Percentiles rank a stretch among this genome's conserved stretches.
phyloP scores from a whole-genome alignment of 2,329 filamentous ascomycete genomes.

The Apiospora saccharicola region DNA sequence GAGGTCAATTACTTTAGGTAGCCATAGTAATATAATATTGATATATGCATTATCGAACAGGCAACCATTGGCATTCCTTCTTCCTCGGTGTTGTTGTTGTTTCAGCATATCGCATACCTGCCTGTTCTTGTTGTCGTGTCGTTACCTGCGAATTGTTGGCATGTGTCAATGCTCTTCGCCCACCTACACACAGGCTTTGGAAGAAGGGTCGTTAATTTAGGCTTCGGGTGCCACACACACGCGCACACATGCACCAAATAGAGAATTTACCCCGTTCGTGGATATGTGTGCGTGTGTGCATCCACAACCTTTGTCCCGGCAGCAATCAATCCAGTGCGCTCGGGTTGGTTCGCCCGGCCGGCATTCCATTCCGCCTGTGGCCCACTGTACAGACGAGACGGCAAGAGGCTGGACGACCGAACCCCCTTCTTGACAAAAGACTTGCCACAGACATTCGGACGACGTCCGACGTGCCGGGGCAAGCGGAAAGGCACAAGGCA shows the following conservation, averaged over 20 bases:
- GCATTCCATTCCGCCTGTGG: background rate
- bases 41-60: no score
- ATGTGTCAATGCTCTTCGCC: background rate
- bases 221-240: background rate
- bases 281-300: background rate
- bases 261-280: background rate
- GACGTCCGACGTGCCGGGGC: background rate
- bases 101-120: background rate
- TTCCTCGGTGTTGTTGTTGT: background rate
- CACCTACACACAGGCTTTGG: background rate
- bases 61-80: background rate
- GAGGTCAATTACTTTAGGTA: background rate
- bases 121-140: background rate
- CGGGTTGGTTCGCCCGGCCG: background rate
- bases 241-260: no score
- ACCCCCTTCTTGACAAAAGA: background rate
- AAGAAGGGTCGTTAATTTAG: slow-evolving; percentile 8
- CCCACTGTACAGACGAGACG: no score
- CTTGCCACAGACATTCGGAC: background rate
- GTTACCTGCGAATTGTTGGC: background rate
- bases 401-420: no score
- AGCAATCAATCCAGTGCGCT: background rate
- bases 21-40: no score
- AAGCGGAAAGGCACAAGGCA: background rate
- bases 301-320: background rate